phyloP scores from a whole-genome alignment of 768 basidiomycete species.

The Pleurotus ostreatus region DNA sequence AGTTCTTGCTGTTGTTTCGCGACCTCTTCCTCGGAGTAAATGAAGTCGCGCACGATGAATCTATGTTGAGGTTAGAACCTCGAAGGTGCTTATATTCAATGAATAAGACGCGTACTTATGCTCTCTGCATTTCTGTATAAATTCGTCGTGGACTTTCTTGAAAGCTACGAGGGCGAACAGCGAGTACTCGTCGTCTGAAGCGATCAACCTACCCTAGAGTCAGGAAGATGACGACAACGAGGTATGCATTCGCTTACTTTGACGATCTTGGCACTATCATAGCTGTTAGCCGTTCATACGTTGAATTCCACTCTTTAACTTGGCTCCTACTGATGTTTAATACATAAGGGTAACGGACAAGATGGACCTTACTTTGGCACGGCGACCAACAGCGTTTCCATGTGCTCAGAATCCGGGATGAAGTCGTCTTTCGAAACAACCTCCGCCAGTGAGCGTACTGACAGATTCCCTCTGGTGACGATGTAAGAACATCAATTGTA shows the following conservation, averaged over 20 bases:
- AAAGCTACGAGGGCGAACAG: slow-evolving; percentile 87
- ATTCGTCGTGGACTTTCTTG: slow-evolving; percentile 87
- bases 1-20: slow-evolving; percentile 80
- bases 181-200: slow-evolving; percentile 85
- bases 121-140: slow-evolving; percentile 90
- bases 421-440: slow-evolving; percentile 80
- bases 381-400: slow-evolving; percentile 89
- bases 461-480: slow-evolving; percentile 80
- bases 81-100: slow-evolving; percentile 2
- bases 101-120: slow-evolving; percentile 63
- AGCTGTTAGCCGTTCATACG: slow-evolving; percentile 80
- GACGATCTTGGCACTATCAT: slow-evolving; percentile 96
- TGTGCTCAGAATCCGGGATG: slow-evolving; percentile 86
- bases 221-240: slow-evolving; percentile 10
- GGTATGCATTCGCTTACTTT: slow-evolving; percentile 45
- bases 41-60: slow-evolving; percentile 93
- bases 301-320: slow-evolving; percentile 83
- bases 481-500: slow-evolving; percentile 7
- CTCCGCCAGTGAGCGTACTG: slow-evolving; percentile 81
- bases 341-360: slow-evolving; percentile 13
- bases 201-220: slow-evolving; percentile 48
- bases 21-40: slow-evolving; percentile 78
- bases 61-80: slow-evolving; percentile 31
- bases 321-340: slow-evolving; percentile 49
- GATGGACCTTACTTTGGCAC: slow-evolving; percentile 76